phyloP scores from a whole-genome alignment of 176 grass and related monocot genomes.

The Musa beccarii region DNA sequence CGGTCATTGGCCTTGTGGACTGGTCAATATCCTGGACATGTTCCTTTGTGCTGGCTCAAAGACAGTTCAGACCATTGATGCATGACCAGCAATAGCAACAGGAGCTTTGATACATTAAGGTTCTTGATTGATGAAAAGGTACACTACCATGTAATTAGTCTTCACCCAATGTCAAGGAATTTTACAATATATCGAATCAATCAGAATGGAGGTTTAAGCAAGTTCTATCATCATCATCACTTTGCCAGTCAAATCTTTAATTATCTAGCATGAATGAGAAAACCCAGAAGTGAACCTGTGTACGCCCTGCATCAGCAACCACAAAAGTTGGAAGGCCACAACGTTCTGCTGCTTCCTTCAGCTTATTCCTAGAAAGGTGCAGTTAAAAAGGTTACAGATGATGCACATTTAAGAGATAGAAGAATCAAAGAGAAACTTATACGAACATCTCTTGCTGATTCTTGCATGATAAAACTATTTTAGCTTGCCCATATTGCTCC shows the following conservation, averaged over 20 bases:
- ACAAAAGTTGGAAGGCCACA: slow-evolving; percentile 70
- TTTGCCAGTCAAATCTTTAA: background rate
- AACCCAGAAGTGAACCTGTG: slow-evolving; percentile 49
- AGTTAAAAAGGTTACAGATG: slow-evolving; percentile 4
- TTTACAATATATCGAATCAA: background rate
- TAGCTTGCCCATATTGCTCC: slow-evolving; percentile 92
- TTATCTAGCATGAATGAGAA: slow-evolving; percentile 1
- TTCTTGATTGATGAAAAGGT: background rate
- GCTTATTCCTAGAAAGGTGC: slow-evolving; percentile 48
- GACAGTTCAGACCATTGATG: too few species aligned
- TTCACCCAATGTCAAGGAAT: background rate
- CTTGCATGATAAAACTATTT: slow-evolving; percentile 91
- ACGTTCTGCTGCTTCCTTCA: slow-evolving; percentile 75
- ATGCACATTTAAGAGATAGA: background rate
- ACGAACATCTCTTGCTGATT: slow-evolving; percentile 95
- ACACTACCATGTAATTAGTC: background rate
- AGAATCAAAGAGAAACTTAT: background rate
- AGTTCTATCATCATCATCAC: background rate
- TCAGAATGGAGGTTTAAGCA: background rate
- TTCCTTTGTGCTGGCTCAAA: too few species aligned
- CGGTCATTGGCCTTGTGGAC: too few species aligned
- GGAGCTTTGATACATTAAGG: too few species aligned
- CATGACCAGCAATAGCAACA: too few species aligned
- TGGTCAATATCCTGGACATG: too few species aligned
- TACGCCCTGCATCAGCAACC: slow-evolving; percentile 90